Conservation (phyloP, 2,329 filamentous ascomycete genomes). For the Aspergillus fischeri region DNA sequence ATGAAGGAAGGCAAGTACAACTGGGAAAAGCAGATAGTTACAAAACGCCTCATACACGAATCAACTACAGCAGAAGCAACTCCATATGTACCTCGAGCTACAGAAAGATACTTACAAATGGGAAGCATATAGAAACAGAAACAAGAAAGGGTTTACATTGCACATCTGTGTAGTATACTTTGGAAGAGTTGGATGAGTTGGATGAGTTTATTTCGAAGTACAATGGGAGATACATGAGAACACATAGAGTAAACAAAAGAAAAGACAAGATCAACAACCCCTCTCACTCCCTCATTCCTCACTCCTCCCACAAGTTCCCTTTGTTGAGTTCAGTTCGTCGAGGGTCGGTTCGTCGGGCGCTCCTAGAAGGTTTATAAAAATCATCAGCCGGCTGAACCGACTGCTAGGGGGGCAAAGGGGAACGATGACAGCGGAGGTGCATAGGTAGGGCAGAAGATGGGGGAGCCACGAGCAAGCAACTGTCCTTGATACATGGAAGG, state of each 20-base stretch:
- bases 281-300: not conserved
- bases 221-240: not conserved
- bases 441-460: not conserved
- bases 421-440: not conserved
- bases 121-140: not conserved
- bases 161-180: not conserved
- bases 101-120: not conserved
- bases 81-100: not conserved
- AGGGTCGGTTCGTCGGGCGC: not conserved
- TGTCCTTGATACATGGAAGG: not conserved
- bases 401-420: not conserved
- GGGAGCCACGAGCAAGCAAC: not conserved
- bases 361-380: not conserved
- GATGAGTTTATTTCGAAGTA: not conserved
- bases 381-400: not conserved
- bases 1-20: not conserved
- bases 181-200: not conserved
- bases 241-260: not conserved
- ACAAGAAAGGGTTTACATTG: not conserved
- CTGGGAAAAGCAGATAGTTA: not conserved
- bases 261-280: not conserved
- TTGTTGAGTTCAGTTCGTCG: not conserved
- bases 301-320: not conserved
- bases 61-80: not conserved
- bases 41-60: not conserved